Percentiles rank a stretch among this genome's conserved stretches.
phyloP scores from a whole-genome alignment of 306 rosid species.

The Urtica urens region DNA sequence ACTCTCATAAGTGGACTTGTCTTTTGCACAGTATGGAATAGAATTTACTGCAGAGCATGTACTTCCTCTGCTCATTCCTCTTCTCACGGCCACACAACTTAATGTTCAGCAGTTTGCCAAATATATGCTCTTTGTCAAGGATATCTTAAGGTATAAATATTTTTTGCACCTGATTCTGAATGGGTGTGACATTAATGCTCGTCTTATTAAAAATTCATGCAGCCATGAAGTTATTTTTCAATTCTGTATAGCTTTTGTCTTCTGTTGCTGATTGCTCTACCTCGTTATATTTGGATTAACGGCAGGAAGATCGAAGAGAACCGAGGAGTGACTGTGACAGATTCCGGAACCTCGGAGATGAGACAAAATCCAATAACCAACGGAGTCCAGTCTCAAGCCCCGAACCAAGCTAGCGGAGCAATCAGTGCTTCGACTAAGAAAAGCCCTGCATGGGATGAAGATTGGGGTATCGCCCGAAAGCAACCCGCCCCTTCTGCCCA shows the following conservation, averaged over 20 bases:
- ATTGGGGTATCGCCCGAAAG: conserved; percentile 58
- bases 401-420: conserved; percentile 25
- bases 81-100: conserved; percentile 79
- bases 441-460: conserved; percentile 79
- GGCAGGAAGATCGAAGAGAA: conserved; percentile 90
- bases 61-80: conserved; percentile 74
- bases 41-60: conserved; percentile 97
- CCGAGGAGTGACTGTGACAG: conserved; percentile 76
- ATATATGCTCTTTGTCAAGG: conserved; percentile 97
- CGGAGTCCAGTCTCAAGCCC: conserved; percentile 43
- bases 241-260: too few species aligned
- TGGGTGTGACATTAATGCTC: not conserved
- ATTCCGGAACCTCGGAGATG: conserved; percentile 61
- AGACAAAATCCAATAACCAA: conserved; percentile 38
- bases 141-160: conserved; percentile 60
- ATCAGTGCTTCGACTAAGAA: conserved; percentile 36
- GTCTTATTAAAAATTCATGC: conserved; percentile 8
- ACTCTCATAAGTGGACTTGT: conserved; percentile 12
- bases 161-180: not conserved
- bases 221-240: not conserved
- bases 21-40: conserved; percentile 64
- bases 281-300: conserved; percentile 11
- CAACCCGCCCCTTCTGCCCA: conserved; percentile 27
- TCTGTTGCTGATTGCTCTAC: not conserved
- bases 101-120: conserved; percentile 98